Evolutionary conservation across 225 moss, liverwort and hornwort species (phyloP).

Genomic region (Asterella californica): DNA sequence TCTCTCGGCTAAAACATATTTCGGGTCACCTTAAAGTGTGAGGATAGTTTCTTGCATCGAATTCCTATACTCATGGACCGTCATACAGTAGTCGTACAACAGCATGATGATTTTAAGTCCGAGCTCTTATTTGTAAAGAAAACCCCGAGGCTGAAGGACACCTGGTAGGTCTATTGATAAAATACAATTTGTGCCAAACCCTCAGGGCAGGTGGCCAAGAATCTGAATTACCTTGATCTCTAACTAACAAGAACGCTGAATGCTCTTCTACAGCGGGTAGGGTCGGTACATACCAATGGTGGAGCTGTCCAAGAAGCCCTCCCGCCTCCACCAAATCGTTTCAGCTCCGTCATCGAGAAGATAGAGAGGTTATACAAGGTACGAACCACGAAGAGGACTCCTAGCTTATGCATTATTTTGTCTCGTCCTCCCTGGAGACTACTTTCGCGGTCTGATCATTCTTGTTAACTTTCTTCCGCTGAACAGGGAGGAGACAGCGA

Average conservation of each 20-base stretch:
- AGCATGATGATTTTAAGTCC: no score
- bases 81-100: no score
- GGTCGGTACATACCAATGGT: conserved; percentile 22
- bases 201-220: no score
- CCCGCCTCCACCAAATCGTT: conserved; percentile 68
- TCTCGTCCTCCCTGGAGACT: no score
- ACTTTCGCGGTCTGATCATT: no score
- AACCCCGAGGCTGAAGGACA: background rate
- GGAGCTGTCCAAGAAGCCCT: conserved; percentile 50
- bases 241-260: background rate
- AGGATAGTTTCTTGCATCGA: no score
- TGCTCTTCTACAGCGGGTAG: conserved; percentile 35
- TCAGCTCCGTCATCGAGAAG: conserved; percentile 95
- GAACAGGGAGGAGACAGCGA: conserved; percentile 88
- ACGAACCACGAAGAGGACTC: background rate
- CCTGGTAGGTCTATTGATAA: background rate
- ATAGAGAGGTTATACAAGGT: conserved; percentile 96
- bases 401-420: no score
- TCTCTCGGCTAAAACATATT: no score
- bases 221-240: background rate
- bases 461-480: background rate
- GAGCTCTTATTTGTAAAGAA: background rate
- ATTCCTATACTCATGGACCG: no score
- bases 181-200: no score
- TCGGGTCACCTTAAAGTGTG: no score